These are phyloP conservation scores for Aspergillus floridensis DNA, from an alignment of 2,329 filamentous ascomycete species.

Conservation along the genomic window DNA sequence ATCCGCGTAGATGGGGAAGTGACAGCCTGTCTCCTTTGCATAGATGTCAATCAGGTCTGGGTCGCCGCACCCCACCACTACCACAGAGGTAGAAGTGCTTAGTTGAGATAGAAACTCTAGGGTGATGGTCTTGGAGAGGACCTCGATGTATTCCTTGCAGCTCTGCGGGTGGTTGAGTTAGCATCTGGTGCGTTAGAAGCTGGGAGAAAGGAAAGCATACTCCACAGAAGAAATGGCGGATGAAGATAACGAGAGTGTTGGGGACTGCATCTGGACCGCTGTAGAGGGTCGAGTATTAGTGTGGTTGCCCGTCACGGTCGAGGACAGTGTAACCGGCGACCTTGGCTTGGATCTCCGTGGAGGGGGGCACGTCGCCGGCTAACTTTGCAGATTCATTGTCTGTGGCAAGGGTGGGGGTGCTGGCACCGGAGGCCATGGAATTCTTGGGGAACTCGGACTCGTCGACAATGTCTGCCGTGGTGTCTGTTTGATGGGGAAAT, in stretches of 20 bases:
- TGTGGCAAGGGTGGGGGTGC: neutral
- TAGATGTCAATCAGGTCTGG: slow-evolving; percentile 68
- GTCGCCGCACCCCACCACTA: slow-evolving; percentile 70
- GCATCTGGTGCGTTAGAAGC: neutral
- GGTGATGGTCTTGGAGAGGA: slow-evolving; percentile 59
- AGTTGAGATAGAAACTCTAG: slow-evolving; percentile 40
- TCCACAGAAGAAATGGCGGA: slow-evolving; percentile 78
- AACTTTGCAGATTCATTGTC: too few species aligned
- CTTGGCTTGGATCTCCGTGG: slow-evolving; percentile 3
- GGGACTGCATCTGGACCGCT: slow-evolving; percentile 34
- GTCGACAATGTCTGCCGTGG: too few species aligned
- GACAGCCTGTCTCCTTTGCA: slow-evolving; percentile 59
- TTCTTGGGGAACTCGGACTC: too few species aligned
- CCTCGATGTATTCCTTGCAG: slow-evolving; percentile 71
- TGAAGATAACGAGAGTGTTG: slow-evolving; percentile 67
- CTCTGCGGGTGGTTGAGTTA: slow-evolving; percentile 48
- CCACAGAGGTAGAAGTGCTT: slow-evolving; percentile 59
- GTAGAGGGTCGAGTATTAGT: slow-evolving; percentile 63
- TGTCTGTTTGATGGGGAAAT: too few species aligned
- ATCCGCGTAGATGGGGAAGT: slow-evolving; percentile 76
- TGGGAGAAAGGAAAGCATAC: slow-evolving; percentile 49
- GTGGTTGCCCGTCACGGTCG: slow-evolving; percentile 59
- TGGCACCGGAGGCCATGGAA: too few species aligned
- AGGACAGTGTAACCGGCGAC: slow-evolving; percentile 45
- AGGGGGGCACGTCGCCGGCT: neutral